phyloP scores from a whole-genome alignment of 345 rosid genomes.

The Cardamine chenopodiifolia region DNA sequence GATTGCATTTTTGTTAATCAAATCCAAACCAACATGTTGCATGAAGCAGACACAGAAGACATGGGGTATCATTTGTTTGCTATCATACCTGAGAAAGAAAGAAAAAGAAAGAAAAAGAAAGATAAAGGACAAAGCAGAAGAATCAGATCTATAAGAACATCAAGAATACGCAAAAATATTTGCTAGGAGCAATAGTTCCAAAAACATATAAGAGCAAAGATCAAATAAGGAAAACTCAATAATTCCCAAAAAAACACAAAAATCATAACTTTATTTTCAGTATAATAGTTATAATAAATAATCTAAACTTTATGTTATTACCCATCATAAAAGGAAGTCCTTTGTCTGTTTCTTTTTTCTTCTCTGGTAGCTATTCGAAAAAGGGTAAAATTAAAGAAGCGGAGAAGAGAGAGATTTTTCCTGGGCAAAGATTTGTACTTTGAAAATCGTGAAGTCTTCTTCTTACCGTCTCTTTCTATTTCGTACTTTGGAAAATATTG shows the following conservation, averaged over 20 bases:
- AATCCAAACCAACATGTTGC: constrained; percentile 46
- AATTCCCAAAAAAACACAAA: neutral
- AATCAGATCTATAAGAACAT: constrained; percentile 41
- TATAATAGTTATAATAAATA: neutral
- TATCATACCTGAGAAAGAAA: constrained; percentile 31
- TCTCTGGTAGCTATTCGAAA: neutral
- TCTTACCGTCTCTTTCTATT: constrained; percentile 23
- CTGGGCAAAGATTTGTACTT: constrained; percentile 24
- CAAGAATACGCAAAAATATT: neutral
- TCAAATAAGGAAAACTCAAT: constrained; percentile 21
- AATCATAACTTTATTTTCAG: neutral
- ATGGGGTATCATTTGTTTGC: constrained; percentile 41
- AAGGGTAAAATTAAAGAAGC: neutral
- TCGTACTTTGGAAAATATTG: constrained; percentile 15
- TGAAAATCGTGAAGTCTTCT: constrained; percentile 11
- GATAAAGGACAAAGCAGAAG: neutral
- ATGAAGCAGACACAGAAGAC: constrained; percentile 43
- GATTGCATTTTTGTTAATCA: constrained; percentile 24
- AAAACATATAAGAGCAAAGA: neutral
- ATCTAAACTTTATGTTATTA: neutral
- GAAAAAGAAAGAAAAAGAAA: neutral
- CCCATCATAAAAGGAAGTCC: constrained; percentile 20
- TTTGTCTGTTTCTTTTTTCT: neutral
- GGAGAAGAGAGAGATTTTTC: neutral
- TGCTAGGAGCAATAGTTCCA: neutral